Evolutionary conservation across 179 eudicot genomes (phyloP), one percentile per base, ranked within the genome.

Genomic region (Patellifolia procumbens): DNA sequence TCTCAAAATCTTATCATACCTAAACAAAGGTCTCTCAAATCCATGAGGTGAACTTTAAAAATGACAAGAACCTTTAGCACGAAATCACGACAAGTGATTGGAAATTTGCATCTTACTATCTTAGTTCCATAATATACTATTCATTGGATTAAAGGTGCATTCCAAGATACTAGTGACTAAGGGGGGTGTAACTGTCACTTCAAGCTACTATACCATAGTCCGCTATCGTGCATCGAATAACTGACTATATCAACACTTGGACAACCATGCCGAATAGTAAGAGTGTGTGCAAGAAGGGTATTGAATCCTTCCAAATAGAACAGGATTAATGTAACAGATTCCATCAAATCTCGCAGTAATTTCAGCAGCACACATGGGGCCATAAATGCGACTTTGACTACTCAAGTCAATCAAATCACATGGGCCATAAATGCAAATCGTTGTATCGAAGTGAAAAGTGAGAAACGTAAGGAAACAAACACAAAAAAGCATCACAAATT

Each of bases 191-290:
- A 61, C 24, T 35, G 35, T n/a, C 60, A 52, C 58, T 17, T 68
- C 32, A 68, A 61, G 61, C 69, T 79, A 61, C 16, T 22, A 45
- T 68, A 43, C 39, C 46, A 17, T 31, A 62, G 53, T 61, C 71
- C 26, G 26, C 29, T 58, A 72, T 8, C 20, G 26, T 42, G 43
- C 55, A 64, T 52, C 43, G 49, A 53, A 58, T 66, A 65, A 71
- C 77, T 46, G 64, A 80, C 55, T 55, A 59, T 45, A 64, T 49
- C 49, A 58, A 72, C 77, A 72, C 66, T 76, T 79, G 77, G 46
- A 53, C 55, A 65, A n/a, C 43, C 73, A 61, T 35, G 62, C 39
- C 56, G 28, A 43, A 49, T 26, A 59, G 51, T 72, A 59, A 42
- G 70, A 48, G 45, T 58, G 68, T 22, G 43, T 79, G 62, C 77